A percentile compares a stretch with the other conserved stretches of the same genome.
phyloP scores from a whole-genome alignment of 2,329 filamentous ascomycete species.

The Ambrosiella cleistominuta region DNA sequence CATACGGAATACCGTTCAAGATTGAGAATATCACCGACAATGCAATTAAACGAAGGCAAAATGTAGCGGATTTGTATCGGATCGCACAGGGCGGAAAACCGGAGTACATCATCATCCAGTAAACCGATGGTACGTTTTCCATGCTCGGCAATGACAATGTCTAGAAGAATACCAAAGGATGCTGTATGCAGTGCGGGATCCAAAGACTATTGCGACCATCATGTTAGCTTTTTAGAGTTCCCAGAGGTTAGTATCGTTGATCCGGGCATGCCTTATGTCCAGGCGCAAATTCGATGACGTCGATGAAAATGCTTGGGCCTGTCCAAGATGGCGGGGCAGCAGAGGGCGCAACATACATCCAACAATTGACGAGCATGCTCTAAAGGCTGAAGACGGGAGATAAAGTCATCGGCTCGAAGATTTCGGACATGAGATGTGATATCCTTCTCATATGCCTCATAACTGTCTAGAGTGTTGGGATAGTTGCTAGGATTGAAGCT shows the following conservation, averaged over 20 bases:
- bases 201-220: slow-evolving; percentile 21
- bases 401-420: background rate
- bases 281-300: slow-evolving; percentile 1
- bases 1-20: slow-evolving; percentile 28
- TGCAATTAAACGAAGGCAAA: slow-evolving; percentile 24
- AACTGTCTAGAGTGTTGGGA: background rate
- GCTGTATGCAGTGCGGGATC: slow-evolving; percentile 33
- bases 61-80: slow-evolving; percentile 34
- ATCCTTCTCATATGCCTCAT: background rate
- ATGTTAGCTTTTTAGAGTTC: background rate
- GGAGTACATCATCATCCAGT: slow-evolving; percentile 22
- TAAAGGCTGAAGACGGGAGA: background rate
- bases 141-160: slow-evolving; percentile 14
- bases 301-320: background rate
- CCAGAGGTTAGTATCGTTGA: too few species aligned
- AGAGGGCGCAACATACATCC: slow-evolving; percentile 2
- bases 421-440: background rate
- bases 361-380: slow-evolving; percentile 4
- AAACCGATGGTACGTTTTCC: background rate
- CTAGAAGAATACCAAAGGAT: slow-evolving; percentile 32
- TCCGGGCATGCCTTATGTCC: background rate
- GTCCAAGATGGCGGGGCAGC: background rate
- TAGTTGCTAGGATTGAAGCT: slow-evolving; percentile 2
- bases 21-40: slow-evolving; percentile 26
- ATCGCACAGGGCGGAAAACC: slow-evolving; percentile 33